Base-by-base conservation (phyloP, 208 protist genomes). In the Acanthamoeba lenticulata region DNA sequence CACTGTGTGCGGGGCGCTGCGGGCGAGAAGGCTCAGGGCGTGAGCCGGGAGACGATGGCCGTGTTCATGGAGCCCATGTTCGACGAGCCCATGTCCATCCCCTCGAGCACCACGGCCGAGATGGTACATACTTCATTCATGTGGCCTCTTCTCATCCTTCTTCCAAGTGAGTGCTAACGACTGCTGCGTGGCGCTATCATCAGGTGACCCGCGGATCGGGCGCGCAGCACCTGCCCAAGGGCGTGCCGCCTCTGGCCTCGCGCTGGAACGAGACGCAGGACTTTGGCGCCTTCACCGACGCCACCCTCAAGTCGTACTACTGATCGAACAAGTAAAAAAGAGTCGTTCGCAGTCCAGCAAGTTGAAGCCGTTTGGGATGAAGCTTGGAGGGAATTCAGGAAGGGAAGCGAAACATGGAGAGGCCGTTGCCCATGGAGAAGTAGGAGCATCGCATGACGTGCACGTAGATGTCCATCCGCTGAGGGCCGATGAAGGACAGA, bases 21-120 rank as follows among this genome's bases (percentile, higher is more conserved):
- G 47, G 67, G 60, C 55, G 81, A 74, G 38, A 94, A 95, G 67
- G 57, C 38, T 24, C 38, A 62, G 13, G 38, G 90, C 60, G 65
- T 97, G 65, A 90, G 49, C 55, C 85, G 96, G 72, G 93, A 93
- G 42, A 96, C 96, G 6, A 95, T 97, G 40, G 97, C 97, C 49
- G 96, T 97, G 17, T 97, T 97, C 77, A 97, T 97, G 97, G 94
- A 97, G 94, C 97, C 97, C 52, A 74, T 94, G 5, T 94, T 65
- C n/a, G 83, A 90, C 65, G 86, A 95, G 0, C 34, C 72, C 13
- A 93, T 97, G 49, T 93, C 92, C 29, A 52, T 94, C 60, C 97
- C 97, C 36, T 19, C 36, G 5, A 36, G 67, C 67, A 17, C 36
- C 36, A 44, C 32, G 2, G 9, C 38, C 24, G 67, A 77, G 0